Conservation (phyloP, 805 yeast species). For the Schizosaccharomyces osmophilus region DNA sequence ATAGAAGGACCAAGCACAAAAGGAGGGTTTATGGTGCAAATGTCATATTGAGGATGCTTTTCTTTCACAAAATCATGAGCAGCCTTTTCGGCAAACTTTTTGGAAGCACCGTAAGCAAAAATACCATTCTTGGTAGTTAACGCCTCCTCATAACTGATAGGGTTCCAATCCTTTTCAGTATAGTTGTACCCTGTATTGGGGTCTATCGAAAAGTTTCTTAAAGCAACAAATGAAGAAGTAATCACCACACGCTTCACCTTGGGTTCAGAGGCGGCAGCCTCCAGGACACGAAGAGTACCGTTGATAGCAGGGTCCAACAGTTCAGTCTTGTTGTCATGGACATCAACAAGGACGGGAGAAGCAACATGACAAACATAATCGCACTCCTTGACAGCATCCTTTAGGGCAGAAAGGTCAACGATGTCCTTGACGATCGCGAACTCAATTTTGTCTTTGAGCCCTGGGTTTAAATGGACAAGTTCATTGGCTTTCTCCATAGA, state of each 20-base stretch:
- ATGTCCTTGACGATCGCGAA: conserved; percentile 14
- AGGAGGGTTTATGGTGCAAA: conserved; percentile 10
- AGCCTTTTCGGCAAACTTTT: conserved; percentile 30
- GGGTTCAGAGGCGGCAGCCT: conserved; percentile 19
- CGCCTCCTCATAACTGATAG: conserved; percentile 13
- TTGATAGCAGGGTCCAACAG: conserved; percentile 25
- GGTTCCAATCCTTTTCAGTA: conserved; percentile 18
- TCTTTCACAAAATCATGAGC: conserved; percentile 28
- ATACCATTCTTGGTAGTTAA: conserved; percentile 3
- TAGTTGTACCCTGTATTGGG: conserved; percentile 7
- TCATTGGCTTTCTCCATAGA: conserved; percentile 19
- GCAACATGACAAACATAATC: conserved; percentile 19
- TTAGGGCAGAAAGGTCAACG: conserved; percentile 22
- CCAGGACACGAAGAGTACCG: conserved; percentile 22
- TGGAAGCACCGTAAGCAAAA: conserved; percentile 18
- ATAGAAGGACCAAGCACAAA: conserved; percentile 10
- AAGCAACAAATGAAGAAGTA: conserved; percentile 34
- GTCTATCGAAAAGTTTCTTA: conserved; percentile 9
- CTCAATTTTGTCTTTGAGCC: conserved; percentile 8
- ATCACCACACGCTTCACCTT: conserved; percentile 22
- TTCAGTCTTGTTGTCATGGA: conserved; percentile 20
- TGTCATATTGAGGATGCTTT: conserved; percentile 8
- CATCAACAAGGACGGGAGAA: conserved; percentile 15
- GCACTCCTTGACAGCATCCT: conserved; percentile 19
- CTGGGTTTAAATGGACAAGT: conserved; percentile 10